Base-by-base conservation (phyloP, 2,329 filamentous ascomycete species). In the Zelopaecilomyces penicillatus region DNA sequence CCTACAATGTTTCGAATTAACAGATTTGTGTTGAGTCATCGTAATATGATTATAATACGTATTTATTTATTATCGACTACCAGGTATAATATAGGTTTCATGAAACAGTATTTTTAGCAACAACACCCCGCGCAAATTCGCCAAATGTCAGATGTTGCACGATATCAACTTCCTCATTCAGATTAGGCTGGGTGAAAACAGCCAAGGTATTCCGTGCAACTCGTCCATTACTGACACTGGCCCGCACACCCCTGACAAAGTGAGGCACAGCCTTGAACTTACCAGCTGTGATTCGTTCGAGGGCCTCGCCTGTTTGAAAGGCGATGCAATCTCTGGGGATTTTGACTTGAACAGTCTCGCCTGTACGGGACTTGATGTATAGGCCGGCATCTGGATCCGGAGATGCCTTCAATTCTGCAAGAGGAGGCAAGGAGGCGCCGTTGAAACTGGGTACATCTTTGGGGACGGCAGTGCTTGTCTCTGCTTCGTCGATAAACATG, bases 101-200 rank as follows among this genome's bases (percentile, higher is more conserved):
- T 37, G 59, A 67, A 19, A 80, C 74, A 0, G 77, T 81, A 48
- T 80, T 80, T 59, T 75, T 78, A 4, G 71, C 69, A 33, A 81
- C 75, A 41, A 81, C 72, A 0, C 75, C 75, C 42, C 76, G 64
- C 3, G 85, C 85, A 70, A 90, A 88, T 57, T 84, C 77, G 26
- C 84, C 86, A 74, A 90, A 91, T 34, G 78, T 84, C 45, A 81
- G 71, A 33, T 77, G 74, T 55, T 79, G 73, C 59, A 76, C 70
- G 46, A 78, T 74, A 58, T 91, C 86, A 10, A 91, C 83, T 65
- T 80, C 76, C 54, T 90, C 86, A 55, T 78, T 85, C 48, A 97
- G 65, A 68, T 96, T 95, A 27, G 93, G 93, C 74, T 98, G 93
- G 47, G 91, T 98, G 60, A 97, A 98, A 7, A 97, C 89, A 1